Base-by-base conservation (phyloP, 2,329 filamentous ascomycete genomes). In the Epichloe brachyelytri region DNA sequence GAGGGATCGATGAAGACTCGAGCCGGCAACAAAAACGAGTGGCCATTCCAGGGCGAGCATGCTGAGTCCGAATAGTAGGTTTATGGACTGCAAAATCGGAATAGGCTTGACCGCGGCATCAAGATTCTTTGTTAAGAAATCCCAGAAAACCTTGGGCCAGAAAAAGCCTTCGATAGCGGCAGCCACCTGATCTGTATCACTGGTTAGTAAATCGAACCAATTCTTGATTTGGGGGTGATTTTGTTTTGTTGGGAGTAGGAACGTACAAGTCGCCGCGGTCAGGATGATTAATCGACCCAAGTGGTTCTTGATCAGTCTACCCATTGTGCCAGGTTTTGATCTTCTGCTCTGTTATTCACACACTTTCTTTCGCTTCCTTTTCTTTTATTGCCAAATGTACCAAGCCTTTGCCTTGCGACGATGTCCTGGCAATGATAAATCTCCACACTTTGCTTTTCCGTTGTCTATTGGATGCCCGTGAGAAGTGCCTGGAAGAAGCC, bases 61-160 rank as follows among this genome's bases (percentile, higher is more conserved):
- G 56, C 85, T 65, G 53, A 97, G 59, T 15, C 88, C 90, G 62
- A 95, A 76, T 43, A 96, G 20, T 22, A 98, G 73, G 63, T 98
- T 98, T 71, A 97, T 77, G 62, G 85, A 86, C 66, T 98, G 93
- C 15, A 98, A 75, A 48, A 89, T 74, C 1, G 93, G 93, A n/a
- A 93, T 68, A 0, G 91, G 91, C 62, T 86, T 89, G 55, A 97
- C 88, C 46, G 85, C 86, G 51, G 74, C 77, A 64, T 98, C 88
- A 60, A 98, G 82, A 60, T 88, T 89, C 63, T 88, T 89, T 54
- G 91, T 96, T 58, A 93, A 71, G 67, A 95, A 95, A 70, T 98
- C 93, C 85, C 87, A 98, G 72, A 98, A 95, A 64, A 98, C 85
- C 69, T 98, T 98, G 58, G 93, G 93, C 89, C 90, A 98, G 79